Evolutionary conservation across 805 yeast species (phyloP).

Genomic region (Ogataea pilisensis): DNA sequence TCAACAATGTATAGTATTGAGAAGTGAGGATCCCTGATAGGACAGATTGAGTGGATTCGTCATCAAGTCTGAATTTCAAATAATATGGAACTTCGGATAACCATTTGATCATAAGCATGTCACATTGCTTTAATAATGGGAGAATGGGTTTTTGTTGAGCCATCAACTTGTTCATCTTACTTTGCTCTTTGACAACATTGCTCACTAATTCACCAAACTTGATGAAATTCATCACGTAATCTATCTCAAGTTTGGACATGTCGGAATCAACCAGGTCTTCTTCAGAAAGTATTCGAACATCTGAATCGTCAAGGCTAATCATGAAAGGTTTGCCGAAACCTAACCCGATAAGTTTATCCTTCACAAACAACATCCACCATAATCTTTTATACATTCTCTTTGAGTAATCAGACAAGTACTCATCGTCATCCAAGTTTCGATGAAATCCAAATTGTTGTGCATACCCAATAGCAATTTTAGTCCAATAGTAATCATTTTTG

Average conservation of each 20-base stretch:
- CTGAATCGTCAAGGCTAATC: conserved; percentile 70
- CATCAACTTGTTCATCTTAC: conserved; percentile 62
- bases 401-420: conserved; percentile 17
- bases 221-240: conserved; percentile 57
- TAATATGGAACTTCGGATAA: conserved; percentile 61
- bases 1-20: conserved; percentile 69
- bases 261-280: conserved; percentile 62
- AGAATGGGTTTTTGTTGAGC: conserved; percentile 37
- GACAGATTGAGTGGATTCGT: conserved; percentile 48
- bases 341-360: conserved; percentile 65
- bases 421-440: conserved; percentile 32
- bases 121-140: conserved; percentile 54
- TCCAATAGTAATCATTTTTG: conserved; percentile 72
- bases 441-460: conserved; percentile 80
- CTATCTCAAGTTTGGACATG: conserved; percentile 44
- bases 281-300: conserved; percentile 65
- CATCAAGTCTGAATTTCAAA: conserved; percentile 57
- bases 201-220: conserved; percentile 71
- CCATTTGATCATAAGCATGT: conserved; percentile 75
- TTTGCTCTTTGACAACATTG: conserved; percentile 62
- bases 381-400: conserved; percentile 21
- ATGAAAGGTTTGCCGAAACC: conserved; percentile 72
- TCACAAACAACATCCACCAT: conserved; percentile 75
- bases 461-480: conserved; percentile 60
- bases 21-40: conserved; percentile 57